A percentile compares a stretch with the other conserved stretches of the same genome.
These are phyloP conservation scores for Diaporthe australafricana DNA, from an alignment of 2,329 filamentous ascomycete species.

Conservation along the genomic window DNA sequence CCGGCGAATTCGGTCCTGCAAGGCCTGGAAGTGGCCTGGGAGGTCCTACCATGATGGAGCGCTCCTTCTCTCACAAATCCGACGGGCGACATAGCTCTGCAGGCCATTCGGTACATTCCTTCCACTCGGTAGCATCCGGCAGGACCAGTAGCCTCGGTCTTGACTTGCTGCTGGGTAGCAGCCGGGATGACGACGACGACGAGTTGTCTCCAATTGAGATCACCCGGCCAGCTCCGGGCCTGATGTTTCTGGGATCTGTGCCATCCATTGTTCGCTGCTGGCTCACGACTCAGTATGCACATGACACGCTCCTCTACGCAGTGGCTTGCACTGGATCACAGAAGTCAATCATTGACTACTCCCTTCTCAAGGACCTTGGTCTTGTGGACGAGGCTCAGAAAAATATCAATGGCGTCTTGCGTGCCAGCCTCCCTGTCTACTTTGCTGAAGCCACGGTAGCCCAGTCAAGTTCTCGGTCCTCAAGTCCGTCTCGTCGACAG, in stretches of 20 bases:
- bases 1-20: slow-evolving; percentile 82
- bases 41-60: slow-evolving; percentile 85
- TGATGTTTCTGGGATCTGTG: slow-evolving; percentile 88
- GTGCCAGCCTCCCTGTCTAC: slow-evolving; percentile 84
- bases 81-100: slow-evolving; percentile 94
- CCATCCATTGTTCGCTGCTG: slow-evolving; percentile 97
- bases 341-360: slow-evolving; percentile 82
- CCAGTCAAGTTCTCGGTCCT: slow-evolving; percentile 77
- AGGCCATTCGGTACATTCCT: slow-evolving; percentile 78
- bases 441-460: slow-evolving; percentile 90
- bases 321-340: slow-evolving; percentile 93
- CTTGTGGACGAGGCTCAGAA: slow-evolving; percentile 74
- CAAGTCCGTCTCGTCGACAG: slow-evolving; percentile 75
- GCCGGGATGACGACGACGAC: slow-evolving; percentile 63
- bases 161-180: slow-evolving; percentile 74
- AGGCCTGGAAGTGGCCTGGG: slow-evolving; percentile 85
- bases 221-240: slow-evolving; percentile 81
- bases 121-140: slow-evolving; percentile 79
- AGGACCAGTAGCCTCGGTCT: slow-evolving; percentile 90
- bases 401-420: slow-evolving; percentile 73
- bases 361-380: slow-evolving; percentile 80
- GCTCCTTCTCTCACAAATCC: slow-evolving; percentile 93
- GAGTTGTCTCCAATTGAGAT: slow-evolving; percentile 74
- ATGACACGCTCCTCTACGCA: slow-evolving; percentile 89
- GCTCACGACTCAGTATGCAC: slow-evolving; percentile 90